These are phyloP conservation scores for Fomitopsis betulina DNA, from an alignment of 1,284 basidiomycete species.

Conservation along the genomic window DNA sequence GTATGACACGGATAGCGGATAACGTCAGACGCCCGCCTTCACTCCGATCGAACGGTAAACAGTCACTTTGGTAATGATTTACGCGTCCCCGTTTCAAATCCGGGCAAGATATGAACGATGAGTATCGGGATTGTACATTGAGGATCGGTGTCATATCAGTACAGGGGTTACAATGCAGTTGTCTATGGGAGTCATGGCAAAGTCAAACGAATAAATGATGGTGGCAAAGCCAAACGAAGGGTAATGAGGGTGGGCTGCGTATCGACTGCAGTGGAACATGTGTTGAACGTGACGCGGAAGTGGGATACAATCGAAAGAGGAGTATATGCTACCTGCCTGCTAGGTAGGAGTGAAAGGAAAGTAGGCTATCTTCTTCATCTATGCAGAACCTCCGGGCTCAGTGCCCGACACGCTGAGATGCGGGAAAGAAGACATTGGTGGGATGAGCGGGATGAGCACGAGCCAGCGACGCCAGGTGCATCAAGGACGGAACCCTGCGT, in stretches of 20 bases:
- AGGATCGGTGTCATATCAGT: too few relatives aligned
- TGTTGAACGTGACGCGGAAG: too few relatives aligned
- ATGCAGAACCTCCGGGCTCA: not conserved
- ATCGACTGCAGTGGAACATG: too few relatives aligned
- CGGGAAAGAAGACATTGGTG: not conserved
- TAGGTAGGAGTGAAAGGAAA: too few relatives aligned
- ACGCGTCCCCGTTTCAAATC: not conserved
- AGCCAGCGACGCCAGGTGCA: not conserved
- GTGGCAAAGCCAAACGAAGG: too few relatives aligned
- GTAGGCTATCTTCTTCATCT: not conserved
- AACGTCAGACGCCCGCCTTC: constrained; percentile 1
- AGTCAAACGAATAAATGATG: too few relatives aligned
- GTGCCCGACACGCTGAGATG: not conserved
- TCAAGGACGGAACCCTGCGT: not conserved
- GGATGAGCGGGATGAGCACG: not conserved
- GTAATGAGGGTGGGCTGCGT: too few relatives aligned
- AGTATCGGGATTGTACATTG: not conserved
- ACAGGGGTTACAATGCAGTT: too few relatives aligned
- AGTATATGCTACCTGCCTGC: too few relatives aligned
- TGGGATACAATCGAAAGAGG: too few relatives aligned
- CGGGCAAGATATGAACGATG: not conserved
- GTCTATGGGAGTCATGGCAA: too few relatives aligned
- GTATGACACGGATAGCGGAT: constrained; percentile 1
- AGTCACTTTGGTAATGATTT: not conserved
- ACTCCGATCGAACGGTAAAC: not conserved